Base-by-base conservation (phyloP, 129 eudicot genomes). In the Calendula officinalis region DNA sequence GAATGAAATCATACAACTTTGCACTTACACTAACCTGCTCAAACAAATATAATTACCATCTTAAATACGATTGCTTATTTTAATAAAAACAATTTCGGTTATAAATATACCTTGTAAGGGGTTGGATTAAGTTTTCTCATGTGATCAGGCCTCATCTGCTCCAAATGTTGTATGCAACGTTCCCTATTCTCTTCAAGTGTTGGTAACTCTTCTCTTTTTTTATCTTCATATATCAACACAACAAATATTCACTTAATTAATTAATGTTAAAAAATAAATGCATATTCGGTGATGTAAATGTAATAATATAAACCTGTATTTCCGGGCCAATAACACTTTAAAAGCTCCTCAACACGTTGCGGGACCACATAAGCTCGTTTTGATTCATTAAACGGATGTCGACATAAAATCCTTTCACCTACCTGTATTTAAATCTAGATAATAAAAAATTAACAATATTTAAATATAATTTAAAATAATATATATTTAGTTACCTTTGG, bases 361-460 rank as follows among this genome's bases (percentile, higher is more conserved):
- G 96, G 99, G 49, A 92, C 96, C 71, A 92, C 99, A 56, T 78
- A 88, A 48, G 99, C 99, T 76, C 99, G 77, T 82, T 92, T 92
- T 45, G 99, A 88, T 74, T 92, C 96, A 57, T 64, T 85, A 68
- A 92, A 92, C 5, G 99, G 99, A 67, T 92, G 99, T 60, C 99
- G 96, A 45, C 99, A 88, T 49, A 92, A 69, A 50, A 92, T 85
- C 49, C 99, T 69, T 71, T 88, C 99, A 12, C 89, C 95, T 56
- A 54, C 87, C 99, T 92, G 66, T 46, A 50, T n/a, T 64, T 3
- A 56, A 38, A 49, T 22, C 2, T 22, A 22, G 30, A 22, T 44
- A 22, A 22, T 22, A 22, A 22, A 22, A 22, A 22, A 22, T 22
- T 22, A 22, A 22, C 1, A 22, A 1, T 2, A 22, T 22, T 22